A percentile compares a stretch with the other conserved stretches of the same genome.
Conservation (phyloP, 768 basidiomycete genomes). For the Imleria badia region DNA sequence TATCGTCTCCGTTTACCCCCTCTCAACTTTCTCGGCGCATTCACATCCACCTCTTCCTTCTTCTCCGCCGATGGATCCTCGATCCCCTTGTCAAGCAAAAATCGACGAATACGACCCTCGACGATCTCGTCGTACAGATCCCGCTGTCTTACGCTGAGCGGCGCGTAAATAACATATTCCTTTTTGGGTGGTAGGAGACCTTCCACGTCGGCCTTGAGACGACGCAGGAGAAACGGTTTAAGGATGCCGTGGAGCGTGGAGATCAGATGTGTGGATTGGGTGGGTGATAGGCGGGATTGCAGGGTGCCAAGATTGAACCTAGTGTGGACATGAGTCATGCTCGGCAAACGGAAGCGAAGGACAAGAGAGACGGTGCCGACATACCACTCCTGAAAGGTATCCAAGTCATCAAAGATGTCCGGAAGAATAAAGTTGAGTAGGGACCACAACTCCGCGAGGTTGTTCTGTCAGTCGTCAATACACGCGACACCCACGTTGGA, state of each 20-base stretch:
- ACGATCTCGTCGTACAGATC: slow-evolving; percentile 82
- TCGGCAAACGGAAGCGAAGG: background rate
- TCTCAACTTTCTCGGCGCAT: slow-evolving; percentile 36
- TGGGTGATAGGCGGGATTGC: slow-evolving; percentile 52
- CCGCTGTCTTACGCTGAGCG: slow-evolving; percentile 79
- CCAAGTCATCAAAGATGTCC: slow-evolving; percentile 86
- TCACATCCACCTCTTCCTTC: slow-evolving; percentile 29
- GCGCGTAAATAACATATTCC: slow-evolving; percentile 92
- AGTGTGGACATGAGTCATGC: slow-evolving; percentile 4
- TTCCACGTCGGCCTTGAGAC: slow-evolving; percentile 88
- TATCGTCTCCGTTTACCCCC: slow-evolving; percentile 45
- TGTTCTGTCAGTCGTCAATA: slow-evolving; percentile 62
- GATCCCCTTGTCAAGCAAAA: slow-evolving; percentile 44
- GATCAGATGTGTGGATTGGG: slow-evolving; percentile 67
- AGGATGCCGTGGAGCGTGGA: slow-evolving; percentile 84
- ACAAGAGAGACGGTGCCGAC: slow-evolving; percentile 9
- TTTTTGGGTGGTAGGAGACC: slow-evolving; percentile 84
- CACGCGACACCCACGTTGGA: background rate
- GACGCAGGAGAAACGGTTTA: slow-evolving; percentile 91
- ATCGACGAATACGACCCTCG: slow-evolving; percentile 65
- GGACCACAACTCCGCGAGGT: slow-evolving; percentile 92
- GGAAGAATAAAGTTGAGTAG: slow-evolving; percentile 95
- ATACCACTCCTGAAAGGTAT: slow-evolving; percentile 88
- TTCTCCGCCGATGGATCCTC: slow-evolving; percentile 21
- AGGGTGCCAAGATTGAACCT: slow-evolving; percentile 76